Percentiles rank a stretch among this genome's conserved stretches.
phyloP scores from a whole-genome alignment of 1,284 basidiomycete species.

The Pyrrhoderma noxium region DNA sequence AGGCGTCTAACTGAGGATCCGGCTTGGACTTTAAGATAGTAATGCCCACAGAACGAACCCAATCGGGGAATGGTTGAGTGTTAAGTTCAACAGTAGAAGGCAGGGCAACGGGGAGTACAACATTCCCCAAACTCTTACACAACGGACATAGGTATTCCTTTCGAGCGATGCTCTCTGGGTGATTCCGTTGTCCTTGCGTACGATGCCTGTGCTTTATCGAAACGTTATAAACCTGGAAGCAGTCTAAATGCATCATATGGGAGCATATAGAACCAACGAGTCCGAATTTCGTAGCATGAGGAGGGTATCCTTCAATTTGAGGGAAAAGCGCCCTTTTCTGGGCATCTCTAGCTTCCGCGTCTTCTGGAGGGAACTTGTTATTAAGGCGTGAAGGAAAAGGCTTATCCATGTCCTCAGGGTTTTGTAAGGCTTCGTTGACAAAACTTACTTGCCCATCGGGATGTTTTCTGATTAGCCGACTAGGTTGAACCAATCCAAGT shows the following conservation, averaged over 20 bases:
- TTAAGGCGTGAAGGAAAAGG: constrained; percentile 24
- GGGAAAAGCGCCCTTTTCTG: constrained; percentile 37
- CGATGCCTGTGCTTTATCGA: constrained; percentile 88
- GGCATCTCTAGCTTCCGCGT: constrained; percentile 40
- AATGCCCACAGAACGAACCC: constrained; percentile 76
- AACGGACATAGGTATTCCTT: constrained; percentile 96
- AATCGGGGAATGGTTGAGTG: constrained; percentile 61
- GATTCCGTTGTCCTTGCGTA: constrained; percentile 86
- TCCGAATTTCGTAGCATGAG: constrained; percentile 72
- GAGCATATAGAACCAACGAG: constrained; percentile 88
- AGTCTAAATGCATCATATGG: constrained; percentile 96
- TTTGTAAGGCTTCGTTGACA: constrained; percentile 69
- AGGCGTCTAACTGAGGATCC: constrained; percentile 56
- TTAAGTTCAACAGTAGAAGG: constrained; percentile 43
- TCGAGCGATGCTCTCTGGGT: constrained; percentile 88
- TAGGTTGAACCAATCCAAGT: constrained; percentile 87
- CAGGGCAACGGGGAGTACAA: constrained; percentile 77
- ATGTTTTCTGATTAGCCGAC: constrained; percentile 75
- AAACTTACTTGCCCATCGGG: constrained; percentile 65
- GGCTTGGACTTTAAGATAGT: constrained; percentile 74
- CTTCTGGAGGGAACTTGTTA: constrained; percentile 47
- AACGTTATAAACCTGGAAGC: constrained; percentile 86
- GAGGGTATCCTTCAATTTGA: constrained; percentile 72
- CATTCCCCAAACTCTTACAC: constrained; percentile 97
- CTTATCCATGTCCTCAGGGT: constrained; percentile 64